These are phyloP conservation scores for Alternaria brassicicola DNA, from an alignment of 2,329 filamentous ascomycete genomes.

Conservation along the genomic window DNA sequence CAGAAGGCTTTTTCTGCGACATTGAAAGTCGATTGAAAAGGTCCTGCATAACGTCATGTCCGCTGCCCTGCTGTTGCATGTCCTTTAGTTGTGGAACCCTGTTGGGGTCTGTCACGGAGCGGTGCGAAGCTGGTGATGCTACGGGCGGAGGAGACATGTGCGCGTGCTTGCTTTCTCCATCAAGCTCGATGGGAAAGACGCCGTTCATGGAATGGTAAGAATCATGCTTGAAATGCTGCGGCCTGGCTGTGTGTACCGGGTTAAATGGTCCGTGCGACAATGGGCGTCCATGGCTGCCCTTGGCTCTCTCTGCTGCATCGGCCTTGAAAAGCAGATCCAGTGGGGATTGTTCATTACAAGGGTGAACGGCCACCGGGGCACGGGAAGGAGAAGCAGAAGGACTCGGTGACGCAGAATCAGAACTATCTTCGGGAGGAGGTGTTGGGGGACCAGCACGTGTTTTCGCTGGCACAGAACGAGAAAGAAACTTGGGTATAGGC, in stretches of 20 bases:
- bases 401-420: slow-evolving; percentile 49
- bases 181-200: slow-evolving; percentile 72
- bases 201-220: slow-evolving; percentile 58
- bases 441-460: slow-evolving; percentile 54
- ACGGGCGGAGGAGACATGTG: slow-evolving; percentile 33
- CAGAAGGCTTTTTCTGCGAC: slow-evolving; percentile 37
- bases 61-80: slow-evolving; percentile 49
- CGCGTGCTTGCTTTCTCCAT: slow-evolving; percentile 37
- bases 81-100: slow-evolving; percentile 33
- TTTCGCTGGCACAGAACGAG: slow-evolving; percentile 72
- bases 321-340: slow-evolving; percentile 91
- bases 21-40: slow-evolving; percentile 50
- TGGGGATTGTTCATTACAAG: slow-evolving; percentile 70
- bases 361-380: slow-evolving; percentile 52
- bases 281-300: slow-evolving; percentile 57
- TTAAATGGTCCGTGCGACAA: slow-evolving; percentile 25
- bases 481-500: slow-evolving; percentile 87
- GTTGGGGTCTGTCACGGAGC: slow-evolving; percentile 43
- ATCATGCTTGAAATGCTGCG: slow-evolving; percentile 50
- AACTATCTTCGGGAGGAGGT: slow-evolving; percentile 54
- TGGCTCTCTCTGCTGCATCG: slow-evolving; percentile 77
- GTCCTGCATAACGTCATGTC: slow-evolving; percentile 53
- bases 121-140: slow-evolving; percentile 29
- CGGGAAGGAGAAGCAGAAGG: slow-evolving; percentile 60
- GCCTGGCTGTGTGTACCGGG: slow-evolving; percentile 18